These are phyloP conservation scores for Serendipita sp. DNA, from an alignment of 768 basidiomycete genomes.

Conservation along the genomic window DNA sequence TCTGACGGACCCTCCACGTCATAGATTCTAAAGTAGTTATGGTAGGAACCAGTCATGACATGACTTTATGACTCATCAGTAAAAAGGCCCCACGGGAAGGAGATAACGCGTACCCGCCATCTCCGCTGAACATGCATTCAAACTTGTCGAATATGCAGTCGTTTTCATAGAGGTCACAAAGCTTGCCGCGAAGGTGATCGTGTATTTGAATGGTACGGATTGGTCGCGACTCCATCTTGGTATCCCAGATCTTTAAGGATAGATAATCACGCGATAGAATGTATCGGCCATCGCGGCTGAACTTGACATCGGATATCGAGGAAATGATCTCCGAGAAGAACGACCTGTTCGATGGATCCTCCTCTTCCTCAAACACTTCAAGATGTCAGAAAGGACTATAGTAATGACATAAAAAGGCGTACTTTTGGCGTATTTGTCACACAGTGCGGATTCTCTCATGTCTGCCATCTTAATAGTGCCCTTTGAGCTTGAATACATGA, in stretches of 20 bases:
- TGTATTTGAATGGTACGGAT: conserved; percentile 97
- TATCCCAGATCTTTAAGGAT: conserved; percentile 97
- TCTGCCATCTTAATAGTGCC: conserved; percentile 99
- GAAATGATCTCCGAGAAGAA: conserved; percentile 99
- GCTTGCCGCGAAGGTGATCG: conserved; percentile 90
- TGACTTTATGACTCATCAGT: conserved; percentile 34
- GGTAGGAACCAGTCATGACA: conserved; percentile 97
- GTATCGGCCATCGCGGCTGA: conserved; percentile 92
- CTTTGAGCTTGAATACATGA: conserved; percentile 99
- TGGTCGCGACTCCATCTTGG: conserved; percentile 95
- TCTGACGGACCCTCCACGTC: conserved; percentile 78
- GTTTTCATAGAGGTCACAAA: conserved; percentile 98
- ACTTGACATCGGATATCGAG: conserved; percentile 98
- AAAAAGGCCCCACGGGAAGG: conserved; percentile 5
- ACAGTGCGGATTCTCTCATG: conserved; percentile 95
- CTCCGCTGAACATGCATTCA: conserved; percentile 95
- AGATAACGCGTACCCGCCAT: conserved; percentile 54
- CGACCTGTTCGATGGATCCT: conserved; percentile 90
- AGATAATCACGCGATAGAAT: conserved; percentile 95
- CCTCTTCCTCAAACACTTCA: conserved; percentile 94
- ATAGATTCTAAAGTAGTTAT: conserved; percentile 99
- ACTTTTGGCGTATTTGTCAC: conserved; percentile 95
- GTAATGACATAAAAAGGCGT: conserved; percentile 19
- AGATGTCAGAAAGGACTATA: conserved; percentile 2
- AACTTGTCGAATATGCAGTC: conserved; percentile 99